These are phyloP conservation scores for Batkoa obscura DNA, from an alignment of 371 early-diverging fungal genomes.

Conservation along the genomic window DNA sequence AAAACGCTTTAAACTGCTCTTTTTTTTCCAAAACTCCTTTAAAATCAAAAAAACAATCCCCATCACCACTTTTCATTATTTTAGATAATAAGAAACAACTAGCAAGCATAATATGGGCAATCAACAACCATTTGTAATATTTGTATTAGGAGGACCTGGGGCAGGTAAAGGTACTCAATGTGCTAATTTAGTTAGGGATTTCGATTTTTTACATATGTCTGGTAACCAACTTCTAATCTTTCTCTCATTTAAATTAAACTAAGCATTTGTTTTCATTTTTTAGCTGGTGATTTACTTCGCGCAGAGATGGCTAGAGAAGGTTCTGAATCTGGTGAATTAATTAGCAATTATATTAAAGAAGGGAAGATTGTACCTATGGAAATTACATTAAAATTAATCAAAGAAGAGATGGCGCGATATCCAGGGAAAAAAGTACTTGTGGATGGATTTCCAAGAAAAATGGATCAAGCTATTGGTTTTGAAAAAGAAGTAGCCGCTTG, in stretches of 20 bases:
- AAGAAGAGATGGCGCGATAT: slow-evolving; percentile 64
- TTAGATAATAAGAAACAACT: no score
- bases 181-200: slow-evolving; percentile 64
- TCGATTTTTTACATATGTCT: slow-evolving; percentile 83
- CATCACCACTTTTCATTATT: no score
- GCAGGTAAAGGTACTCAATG: slow-evolving; percentile 93
- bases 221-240: slow-evolving; percentile 28
- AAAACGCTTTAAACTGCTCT: no score
- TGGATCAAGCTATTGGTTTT: slow-evolving; percentile 87
- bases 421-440: slow-evolving; percentile 58
- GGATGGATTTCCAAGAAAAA: slow-evolving; percentile 90
- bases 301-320: slow-evolving; percentile 68
- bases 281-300: slow-evolving; percentile 90
- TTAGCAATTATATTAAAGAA: slow-evolving; percentile 72
- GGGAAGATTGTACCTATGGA: slow-evolving; percentile 91
- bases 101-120: no score
- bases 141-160: slow-evolving; percentile 51
- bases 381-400: slow-evolving; percentile 77
- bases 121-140: no score
- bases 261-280: neutral
- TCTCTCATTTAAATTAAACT: no score
- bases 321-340: slow-evolving; percentile 78
- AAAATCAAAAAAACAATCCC: no score
- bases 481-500: slow-evolving; percentile 58
- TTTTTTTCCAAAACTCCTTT: no score